Base-by-base conservation (phyloP, 2,329 filamentous ascomycete genomes). In the Dactylellina sp. region DNA sequence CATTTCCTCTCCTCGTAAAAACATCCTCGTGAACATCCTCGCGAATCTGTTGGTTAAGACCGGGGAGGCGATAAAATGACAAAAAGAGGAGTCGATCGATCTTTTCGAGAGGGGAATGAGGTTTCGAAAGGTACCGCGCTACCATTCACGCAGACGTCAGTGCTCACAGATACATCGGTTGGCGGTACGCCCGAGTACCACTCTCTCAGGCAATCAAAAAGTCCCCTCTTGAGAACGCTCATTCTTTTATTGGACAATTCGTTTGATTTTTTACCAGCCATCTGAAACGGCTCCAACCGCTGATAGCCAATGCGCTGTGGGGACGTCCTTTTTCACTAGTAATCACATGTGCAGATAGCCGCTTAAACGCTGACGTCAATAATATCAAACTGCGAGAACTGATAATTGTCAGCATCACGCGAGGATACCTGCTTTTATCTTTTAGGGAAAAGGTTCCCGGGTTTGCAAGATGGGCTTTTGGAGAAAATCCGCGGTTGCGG, bases 321-420 rank as follows among this genome's bases (percentile, higher is more conserved):
- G 28, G 47, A 20, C 46, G n/a, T n/a, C n/a, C n/a, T n/a, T n/a
- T 7, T 50, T 53, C 25, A 12, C 2, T 20, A 28, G 9, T 44
- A 37, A 57, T 57, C 53, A 57, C 53, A 57, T 44, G 53, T 57
- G 22, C 53, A 25, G 37, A 25, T 44, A 25, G 39, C 39, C 53
- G 53, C 53, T 44, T 44, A 57, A 28, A 44, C 39, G 22, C 53
- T 57, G 53, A 44, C 53, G 53, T 57, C 53, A 57, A 56, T 22
- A 14, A 39, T 39, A 1, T 32, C 50, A 39, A 25, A 24, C 7
- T 2, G 9, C 7, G n/a, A 35, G 18, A 37, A 53, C 25, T n/a
- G 18, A 24, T n/a, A 35, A 12, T 35, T 6, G 32, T 35, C 6
- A 35, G 32, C 6, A 35, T 35, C 12, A n/a, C n/a, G n/a, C n/a